phyloP scores from a whole-genome alignment of 371 early-diverging fungal species.

The Circinella umbellata region DNA sequence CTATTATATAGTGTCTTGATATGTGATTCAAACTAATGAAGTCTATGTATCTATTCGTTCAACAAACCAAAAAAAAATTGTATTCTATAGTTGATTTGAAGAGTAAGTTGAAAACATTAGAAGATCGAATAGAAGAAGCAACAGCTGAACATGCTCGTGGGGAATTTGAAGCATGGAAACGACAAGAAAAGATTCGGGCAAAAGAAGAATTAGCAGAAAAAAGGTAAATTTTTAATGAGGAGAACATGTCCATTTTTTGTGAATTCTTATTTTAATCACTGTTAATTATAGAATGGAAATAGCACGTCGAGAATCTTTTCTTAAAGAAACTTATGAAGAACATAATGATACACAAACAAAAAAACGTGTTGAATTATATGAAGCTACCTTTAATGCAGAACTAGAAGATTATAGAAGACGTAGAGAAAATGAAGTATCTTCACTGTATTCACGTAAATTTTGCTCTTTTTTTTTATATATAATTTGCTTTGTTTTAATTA shows the following conservation, averaged over 20 bases:
- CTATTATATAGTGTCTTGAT: no score
- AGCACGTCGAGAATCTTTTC: slow-evolving; percentile 23
- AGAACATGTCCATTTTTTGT: no score
- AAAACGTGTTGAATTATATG: slow-evolving; percentile 43
- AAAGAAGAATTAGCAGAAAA: slow-evolving; percentile 19
- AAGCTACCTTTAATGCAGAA: slow-evolving; percentile 52
- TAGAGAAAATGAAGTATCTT: slow-evolving; percentile 44
- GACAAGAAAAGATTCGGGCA: slow-evolving; percentile 15
- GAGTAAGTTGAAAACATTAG: slow-evolving; percentile 15
- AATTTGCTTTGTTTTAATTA: no score
- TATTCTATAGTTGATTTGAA: slow-evolving; percentile 23
- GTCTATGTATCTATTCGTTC: no score
- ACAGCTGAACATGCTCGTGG: slow-evolving; percentile 26
- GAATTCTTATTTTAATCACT: no score
- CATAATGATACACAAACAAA: slow-evolving; percentile 34
- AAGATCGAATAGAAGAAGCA: slow-evolving; percentile 30
- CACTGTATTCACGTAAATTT: slow-evolving; percentile 41
- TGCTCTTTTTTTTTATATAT: no score
- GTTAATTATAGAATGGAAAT: slow-evolving; percentile 13
- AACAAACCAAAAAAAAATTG: no score
- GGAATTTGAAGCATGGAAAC: slow-evolving; percentile 48
- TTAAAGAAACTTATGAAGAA: slow-evolving; percentile 39
- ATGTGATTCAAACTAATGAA: no score
- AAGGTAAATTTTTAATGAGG: slow-evolving; percentile 20
- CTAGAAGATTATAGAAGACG: slow-evolving; percentile 48